Conservation (phyloP, 495 filamentous ascomycete genomes). For the Daldinia vernicosa region DNA sequence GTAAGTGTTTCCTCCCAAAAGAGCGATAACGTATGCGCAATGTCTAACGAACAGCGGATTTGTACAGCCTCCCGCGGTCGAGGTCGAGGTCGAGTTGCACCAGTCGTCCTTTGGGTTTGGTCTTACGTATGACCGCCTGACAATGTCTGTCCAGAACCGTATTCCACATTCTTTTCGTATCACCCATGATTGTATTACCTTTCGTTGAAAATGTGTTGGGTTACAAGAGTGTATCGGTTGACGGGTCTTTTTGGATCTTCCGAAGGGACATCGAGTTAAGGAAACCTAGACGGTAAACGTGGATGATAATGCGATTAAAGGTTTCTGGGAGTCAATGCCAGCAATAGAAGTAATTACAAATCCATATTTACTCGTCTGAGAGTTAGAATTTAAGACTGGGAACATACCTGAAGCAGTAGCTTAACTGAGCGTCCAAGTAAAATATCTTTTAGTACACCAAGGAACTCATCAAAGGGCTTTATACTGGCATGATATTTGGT, state of each 20-base stretch:
- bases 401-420: too few relatives aligned
- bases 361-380: too few relatives aligned
- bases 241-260: constrained; percentile 38
- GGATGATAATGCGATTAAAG: not conserved
- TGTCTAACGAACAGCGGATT: not conserved
- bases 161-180: constrained; percentile 42
- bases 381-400: too few relatives aligned
- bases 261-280: constrained; percentile 38
- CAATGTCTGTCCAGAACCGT: constrained; percentile 43
- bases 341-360: too few relatives aligned
- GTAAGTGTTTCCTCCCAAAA: constrained; percentile 30
- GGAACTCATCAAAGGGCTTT: too few relatives aligned
- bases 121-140: constrained; percentile 49
- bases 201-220: constrained; percentile 53
- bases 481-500: too few relatives aligned
- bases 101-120: constrained; percentile 52
- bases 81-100: constrained; percentile 47
- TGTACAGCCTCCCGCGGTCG: constrained; percentile 48
- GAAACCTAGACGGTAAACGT: not conserved
- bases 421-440: too few relatives aligned
- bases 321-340: not conserved
- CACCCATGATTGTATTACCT: constrained; percentile 48
- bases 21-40: not conserved
- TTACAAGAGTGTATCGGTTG: constrained; percentile 46
- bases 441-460: too few relatives aligned